Evolutionary conservation across 75 land plant genomes (phyloP).

Genomic region (Chamaecyparis obtusa): DNA sequence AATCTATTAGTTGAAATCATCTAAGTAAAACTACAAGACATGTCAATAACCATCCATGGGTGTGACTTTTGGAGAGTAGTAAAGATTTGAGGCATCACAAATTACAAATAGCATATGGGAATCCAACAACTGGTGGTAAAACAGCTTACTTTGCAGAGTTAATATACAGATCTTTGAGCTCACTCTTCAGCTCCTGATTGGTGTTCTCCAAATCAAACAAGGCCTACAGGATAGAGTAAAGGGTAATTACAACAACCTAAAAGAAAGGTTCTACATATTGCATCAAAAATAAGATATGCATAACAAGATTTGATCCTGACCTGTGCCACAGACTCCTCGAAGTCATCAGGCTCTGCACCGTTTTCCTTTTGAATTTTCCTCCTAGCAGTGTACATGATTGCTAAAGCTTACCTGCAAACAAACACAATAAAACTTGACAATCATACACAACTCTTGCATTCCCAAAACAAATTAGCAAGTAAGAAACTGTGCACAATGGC

Average conservation of each 20-base stretch:
- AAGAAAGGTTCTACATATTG: background rate
- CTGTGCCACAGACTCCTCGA: slow-evolving; percentile 87
- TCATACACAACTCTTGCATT: background rate
- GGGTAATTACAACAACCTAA: background rate
- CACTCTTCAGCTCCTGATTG: slow-evolving; percentile 76
- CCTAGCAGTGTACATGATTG: slow-evolving; percentile 58
- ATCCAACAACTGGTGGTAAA: background rate
- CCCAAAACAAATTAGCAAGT: background rate
- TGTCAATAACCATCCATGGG: background rate
- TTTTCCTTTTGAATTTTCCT: slow-evolving; percentile 86
- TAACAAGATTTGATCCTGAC: slow-evolving; percentile 13
- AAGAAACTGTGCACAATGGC: background rate
- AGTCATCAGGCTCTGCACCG: slow-evolving; percentile 71
- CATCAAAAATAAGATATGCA: background rate
- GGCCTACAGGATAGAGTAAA: slow-evolving; percentile 31
- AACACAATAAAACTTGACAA: background rate
- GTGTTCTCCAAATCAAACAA: slow-evolving; percentile 71
- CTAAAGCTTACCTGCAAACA: slow-evolving; percentile 7
- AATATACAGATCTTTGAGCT: slow-evolving; percentile 67
- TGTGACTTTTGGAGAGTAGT: background rate
- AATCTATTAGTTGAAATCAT: no score
- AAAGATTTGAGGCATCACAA: background rate
- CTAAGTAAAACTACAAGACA: background rate
- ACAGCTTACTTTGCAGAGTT: slow-evolving; percentile 71
- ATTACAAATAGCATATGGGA: background rate